phyloP scores from a whole-genome alignment of 169 alveolate genomes.

The Plasmodium knowlesi region DNA sequence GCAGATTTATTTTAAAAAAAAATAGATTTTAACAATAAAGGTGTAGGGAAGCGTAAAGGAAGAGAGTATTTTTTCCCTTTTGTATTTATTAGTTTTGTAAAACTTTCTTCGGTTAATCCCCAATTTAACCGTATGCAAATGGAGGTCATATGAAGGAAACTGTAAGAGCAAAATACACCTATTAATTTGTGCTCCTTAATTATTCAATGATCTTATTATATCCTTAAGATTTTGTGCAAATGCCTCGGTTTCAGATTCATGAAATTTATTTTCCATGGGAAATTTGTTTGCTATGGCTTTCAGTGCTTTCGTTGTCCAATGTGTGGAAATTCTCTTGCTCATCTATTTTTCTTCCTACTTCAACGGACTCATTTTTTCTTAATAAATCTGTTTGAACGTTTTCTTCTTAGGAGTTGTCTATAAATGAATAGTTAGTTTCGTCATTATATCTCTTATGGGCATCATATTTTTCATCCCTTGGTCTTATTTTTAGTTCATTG shows the following conservation, averaged over 20 bases:
- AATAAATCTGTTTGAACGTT: not conserved
- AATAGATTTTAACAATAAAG: not conserved
- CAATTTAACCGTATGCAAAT: not conserved
- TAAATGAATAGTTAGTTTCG: slow-evolving; percentile 29
- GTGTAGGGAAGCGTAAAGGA: not conserved
- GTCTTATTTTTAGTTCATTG: slow-evolving; percentile 46
- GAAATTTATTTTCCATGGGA: slow-evolving; percentile 11
- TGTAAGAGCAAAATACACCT: not conserved
- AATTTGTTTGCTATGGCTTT: slow-evolving; percentile 22
- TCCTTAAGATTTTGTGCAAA: slow-evolving; percentile 55
- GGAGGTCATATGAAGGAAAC: not conserved
- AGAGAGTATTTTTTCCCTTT: not conserved
- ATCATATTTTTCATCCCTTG: slow-evolving; percentile 2
- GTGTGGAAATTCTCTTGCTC: slow-evolving; percentile 23
- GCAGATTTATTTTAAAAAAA: not conserved
- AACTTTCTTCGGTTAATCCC: not conserved
- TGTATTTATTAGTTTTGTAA: not conserved
- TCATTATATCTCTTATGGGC: not conserved
- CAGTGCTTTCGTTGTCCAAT: slow-evolving; percentile 27
- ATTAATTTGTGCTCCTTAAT: slow-evolving; percentile 4
- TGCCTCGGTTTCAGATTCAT: slow-evolving; percentile 12
- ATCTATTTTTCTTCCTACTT: not conserved
- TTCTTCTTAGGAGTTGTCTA: slow-evolving; percentile 37
- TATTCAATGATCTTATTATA: slow-evolving; percentile 33
- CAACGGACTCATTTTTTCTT: slow-evolving; percentile 6